Evolutionary conservation across 2,329 filamentous ascomycete genomes (phyloP).

Genomic region (Monosporascus sp.): DNA sequence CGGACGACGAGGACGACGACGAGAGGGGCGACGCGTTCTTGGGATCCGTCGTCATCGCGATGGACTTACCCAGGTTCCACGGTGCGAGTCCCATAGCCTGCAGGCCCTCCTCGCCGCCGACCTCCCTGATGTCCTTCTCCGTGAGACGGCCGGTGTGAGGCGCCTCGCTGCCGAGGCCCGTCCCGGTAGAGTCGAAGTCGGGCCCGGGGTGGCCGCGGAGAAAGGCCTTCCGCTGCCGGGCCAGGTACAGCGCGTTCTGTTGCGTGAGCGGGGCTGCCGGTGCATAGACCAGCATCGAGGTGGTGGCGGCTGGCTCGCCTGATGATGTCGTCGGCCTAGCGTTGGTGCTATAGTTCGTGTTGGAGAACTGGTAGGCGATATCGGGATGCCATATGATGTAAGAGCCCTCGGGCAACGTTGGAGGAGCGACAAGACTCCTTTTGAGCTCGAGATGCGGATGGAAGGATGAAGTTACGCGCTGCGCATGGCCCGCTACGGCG

Average conservation of each 20-base stretch:
- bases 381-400: slow-evolving; percentile 57
- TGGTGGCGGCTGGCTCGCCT: slow-evolving; percentile 13
- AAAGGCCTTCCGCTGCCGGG: slow-evolving; percentile 53
- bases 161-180: slow-evolving; percentile 45
- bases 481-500: slow-evolving; percentile 52
- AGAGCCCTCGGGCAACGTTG: slow-evolving; percentile 49
- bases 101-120: slow-evolving; percentile 45
- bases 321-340: slow-evolving; percentile 25
- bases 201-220: slow-evolving; percentile 48
- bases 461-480: slow-evolving; percentile 53
- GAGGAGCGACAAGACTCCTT: slow-evolving; percentile 49
- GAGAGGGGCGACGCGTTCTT: slow-evolving; percentile 22
- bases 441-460: slow-evolving; percentile 51
- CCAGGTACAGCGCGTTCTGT: slow-evolving; percentile 52
- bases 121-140: slow-evolving; percentile 45
- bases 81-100: slow-evolving; percentile 54
- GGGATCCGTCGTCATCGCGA: slow-evolving; percentile 4
- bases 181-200: slow-evolving; percentile 51
- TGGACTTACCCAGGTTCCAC: slow-evolving; percentile 37
- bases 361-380: slow-evolving; percentile 48
- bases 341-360: slow-evolving; percentile 29
- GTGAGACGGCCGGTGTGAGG: slow-evolving; percentile 42
- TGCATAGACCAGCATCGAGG: slow-evolving; percentile 49
- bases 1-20: slow-evolving; percentile 4
- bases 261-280: slow-evolving; percentile 52